Conservation (phyloP, 345 rosid species). For the Psidium guajava region DNA sequence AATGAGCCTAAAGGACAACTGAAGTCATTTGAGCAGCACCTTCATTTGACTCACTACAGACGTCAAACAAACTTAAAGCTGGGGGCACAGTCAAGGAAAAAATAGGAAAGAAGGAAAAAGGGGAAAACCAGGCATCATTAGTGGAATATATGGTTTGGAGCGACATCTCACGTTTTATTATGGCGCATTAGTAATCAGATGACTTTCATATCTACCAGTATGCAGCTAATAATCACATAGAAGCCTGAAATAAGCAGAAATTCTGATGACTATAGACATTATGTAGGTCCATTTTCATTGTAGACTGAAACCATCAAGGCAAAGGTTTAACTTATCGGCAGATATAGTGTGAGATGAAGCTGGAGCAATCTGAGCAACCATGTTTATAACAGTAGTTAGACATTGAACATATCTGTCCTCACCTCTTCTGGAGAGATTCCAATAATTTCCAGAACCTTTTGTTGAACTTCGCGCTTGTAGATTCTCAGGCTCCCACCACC, state of each 20-base stretch:
- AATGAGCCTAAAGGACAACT: neutral
- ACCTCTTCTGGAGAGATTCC: slow-evolving; percentile 81
- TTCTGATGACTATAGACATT: neutral
- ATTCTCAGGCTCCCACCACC: slow-evolving; percentile 99
- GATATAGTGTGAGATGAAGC: neutral
- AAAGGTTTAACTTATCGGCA: neutral
- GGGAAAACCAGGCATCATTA: neutral
- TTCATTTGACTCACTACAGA: neutral
- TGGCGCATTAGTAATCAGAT: neutral
- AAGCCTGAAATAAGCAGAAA: neutral
- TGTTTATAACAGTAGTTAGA: neutral
- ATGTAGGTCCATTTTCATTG: neutral
- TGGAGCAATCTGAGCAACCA: neutral
- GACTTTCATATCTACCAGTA: neutral
- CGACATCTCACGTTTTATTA: neutral
- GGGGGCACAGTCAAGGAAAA: neutral
- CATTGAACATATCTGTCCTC: slow-evolving; percentile 2
- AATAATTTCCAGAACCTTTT: slow-evolving; percentile 72
- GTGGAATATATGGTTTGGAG: neutral
- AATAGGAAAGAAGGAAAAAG: no score
- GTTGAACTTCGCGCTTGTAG: slow-evolving; percentile 75
- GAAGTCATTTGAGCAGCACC: neutral
- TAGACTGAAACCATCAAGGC: neutral
- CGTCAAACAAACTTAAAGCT: neutral
- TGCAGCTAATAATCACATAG: neutral